These are phyloP conservation scores for Gentiana straminea DNA, from an alignment of 257 asterid species.

Conservation along the genomic window DNA sequence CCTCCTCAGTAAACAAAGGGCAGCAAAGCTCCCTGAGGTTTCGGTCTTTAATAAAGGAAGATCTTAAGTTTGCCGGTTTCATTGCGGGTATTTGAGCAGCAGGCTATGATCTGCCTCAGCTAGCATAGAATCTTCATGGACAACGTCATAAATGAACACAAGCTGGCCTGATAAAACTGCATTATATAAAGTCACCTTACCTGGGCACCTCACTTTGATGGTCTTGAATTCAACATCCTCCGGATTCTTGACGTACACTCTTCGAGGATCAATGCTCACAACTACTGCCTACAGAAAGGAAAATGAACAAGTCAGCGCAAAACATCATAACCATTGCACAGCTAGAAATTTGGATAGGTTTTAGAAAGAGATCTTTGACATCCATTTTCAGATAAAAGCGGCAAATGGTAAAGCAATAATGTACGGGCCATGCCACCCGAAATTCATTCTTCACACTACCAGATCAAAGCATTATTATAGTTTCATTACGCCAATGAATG, in stretches of 20 bases:
- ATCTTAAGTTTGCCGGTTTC: background rate
- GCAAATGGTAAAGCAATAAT: background rate
- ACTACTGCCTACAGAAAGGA: slow-evolving; percentile 71
- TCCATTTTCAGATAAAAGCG: background rate
- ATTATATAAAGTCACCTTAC: slow-evolving; percentile 18
- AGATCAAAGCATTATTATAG: no score
- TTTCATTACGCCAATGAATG: no score
- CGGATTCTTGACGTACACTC: slow-evolving; percentile 66
- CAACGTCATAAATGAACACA: background rate
- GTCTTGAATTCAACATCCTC: slow-evolving; percentile 62
- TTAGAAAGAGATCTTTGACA: background rate
- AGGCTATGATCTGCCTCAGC: no score
- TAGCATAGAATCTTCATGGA: no score
- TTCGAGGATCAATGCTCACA: slow-evolving; percentile 93
- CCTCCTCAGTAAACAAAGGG: background rate
- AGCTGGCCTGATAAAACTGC: background rate
- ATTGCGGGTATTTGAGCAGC: background rate
- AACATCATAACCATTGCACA: background rate
- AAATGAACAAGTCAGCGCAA: background rate
- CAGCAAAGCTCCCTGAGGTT: background rate
- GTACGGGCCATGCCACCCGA: no score
- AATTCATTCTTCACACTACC: no score
- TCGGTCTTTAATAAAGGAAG: background rate
- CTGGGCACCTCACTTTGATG: slow-evolving; percentile 57
- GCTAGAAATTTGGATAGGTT: background rate